Conservation (phyloP, 495 filamentous ascomycete species). For the Astrothelium subdiscretum region DNA sequence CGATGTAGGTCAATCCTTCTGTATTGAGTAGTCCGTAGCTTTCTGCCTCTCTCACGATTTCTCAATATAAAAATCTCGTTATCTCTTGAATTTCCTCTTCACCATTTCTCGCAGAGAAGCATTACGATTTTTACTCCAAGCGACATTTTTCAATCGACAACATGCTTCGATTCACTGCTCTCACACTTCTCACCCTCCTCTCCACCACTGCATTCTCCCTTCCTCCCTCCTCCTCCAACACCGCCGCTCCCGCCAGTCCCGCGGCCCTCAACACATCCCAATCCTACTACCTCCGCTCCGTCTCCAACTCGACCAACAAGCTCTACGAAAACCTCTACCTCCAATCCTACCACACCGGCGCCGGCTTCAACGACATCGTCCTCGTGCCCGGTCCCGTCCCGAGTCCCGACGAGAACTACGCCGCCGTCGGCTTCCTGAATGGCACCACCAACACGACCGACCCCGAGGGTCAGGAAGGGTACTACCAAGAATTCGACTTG, state of each 20-base stretch:
- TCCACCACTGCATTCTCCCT: not conserved
- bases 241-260: not conserved
- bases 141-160: no score
- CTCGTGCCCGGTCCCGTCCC: constrained; percentile 24
- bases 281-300: constrained; percentile 9
- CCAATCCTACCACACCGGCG: constrained; percentile 11
- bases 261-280: constrained; percentile 2
- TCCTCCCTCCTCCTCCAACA: not conserved
- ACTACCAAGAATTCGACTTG: constrained; percentile 27
- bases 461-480: no score
- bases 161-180: not conserved
- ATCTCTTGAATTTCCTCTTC: no score
- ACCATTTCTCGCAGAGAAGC: no score
- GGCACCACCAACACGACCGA: constrained; percentile 18
- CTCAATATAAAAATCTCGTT: no score
- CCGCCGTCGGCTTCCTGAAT: constrained; percentile 32
- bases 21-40: no score
- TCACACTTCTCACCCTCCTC: constrained; percentile 4
- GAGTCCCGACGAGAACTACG: constrained; percentile 17
- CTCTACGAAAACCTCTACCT: constrained; percentile 11
- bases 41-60: no score
- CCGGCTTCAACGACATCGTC: constrained; percentile 17
- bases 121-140: no score
- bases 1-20: no score
- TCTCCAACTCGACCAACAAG: not conserved